These are phyloP conservation scores for Inonotus obliquus DNA, from an alignment of 1,284 basidiomycete species.

Conservation along the genomic window DNA sequence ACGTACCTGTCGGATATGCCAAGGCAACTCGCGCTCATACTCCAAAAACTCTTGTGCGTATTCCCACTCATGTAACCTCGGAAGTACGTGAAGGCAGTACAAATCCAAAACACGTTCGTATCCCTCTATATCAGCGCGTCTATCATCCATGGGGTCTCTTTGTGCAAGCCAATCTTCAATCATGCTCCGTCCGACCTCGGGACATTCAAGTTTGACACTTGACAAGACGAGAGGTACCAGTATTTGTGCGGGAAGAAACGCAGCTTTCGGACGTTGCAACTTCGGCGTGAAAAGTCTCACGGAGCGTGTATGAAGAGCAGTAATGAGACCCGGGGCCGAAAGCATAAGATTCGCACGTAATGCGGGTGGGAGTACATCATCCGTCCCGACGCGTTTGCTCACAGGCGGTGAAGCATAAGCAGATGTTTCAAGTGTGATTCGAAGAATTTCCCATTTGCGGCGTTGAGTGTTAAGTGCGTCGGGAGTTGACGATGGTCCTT, in stretches of 20 bases:
- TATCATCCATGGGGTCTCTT: conserved; percentile 33
- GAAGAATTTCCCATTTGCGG: conserved; percentile 78
- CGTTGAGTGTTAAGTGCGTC: conserved; percentile 51
- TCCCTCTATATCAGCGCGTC: conserved; percentile 38
- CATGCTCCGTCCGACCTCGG: conserved; percentile 55
- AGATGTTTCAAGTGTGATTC: conserved; percentile 75
- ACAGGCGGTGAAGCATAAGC: conserved; percentile 51
- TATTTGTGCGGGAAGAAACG: conserved; percentile 62
- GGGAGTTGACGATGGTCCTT: conserved; percentile 23
- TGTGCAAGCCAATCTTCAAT: conserved; percentile 72
- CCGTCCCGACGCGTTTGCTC: conserved; percentile 10
- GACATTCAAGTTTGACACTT: conserved; percentile 59
- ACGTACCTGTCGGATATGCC: conserved; percentile 48
- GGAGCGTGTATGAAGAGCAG: conserved; percentile 56
- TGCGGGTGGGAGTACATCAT: conserved; percentile 41
- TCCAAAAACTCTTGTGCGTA: conserved; percentile 69
- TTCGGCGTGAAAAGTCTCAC: conserved; percentile 59
- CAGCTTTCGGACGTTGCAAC: conserved; percentile 35
- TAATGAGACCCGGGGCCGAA: conserved; percentile 54
- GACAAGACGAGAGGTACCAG: conserved; percentile 64
- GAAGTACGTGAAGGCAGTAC: conserved; percentile 67
- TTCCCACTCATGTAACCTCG: conserved; percentile 70
- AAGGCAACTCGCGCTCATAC: conserved; percentile 62
- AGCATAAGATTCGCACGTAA: conserved; percentile 49
- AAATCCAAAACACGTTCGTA: conserved; percentile 72